Evolutionary conservation across 2,329 filamentous ascomycete genomes (phyloP).

Genomic region (Tolypocladium tropicale): DNA sequence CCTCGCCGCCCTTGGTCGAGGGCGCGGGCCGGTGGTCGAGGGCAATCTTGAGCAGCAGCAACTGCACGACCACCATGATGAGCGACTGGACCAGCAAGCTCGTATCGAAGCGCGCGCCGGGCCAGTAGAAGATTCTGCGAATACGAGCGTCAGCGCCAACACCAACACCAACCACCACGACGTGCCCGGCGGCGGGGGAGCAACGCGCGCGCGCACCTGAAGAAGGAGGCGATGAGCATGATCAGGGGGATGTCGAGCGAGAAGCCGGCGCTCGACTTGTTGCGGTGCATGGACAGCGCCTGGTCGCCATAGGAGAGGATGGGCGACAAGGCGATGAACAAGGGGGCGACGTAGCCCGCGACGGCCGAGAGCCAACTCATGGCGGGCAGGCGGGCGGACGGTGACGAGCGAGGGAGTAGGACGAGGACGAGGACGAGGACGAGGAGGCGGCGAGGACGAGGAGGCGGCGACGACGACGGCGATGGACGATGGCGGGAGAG

Average conservation of each 20-base stretch:
- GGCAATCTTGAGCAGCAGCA: conserved; percentile 55
- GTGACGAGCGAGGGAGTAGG: not conserved
- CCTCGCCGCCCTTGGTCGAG: conserved; percentile 49
- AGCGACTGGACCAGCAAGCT: conserved; percentile 55
- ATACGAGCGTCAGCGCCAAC: conserved; percentile 11
- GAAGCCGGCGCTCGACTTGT: conserved; percentile 56
- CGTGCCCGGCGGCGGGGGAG: too few species aligned
- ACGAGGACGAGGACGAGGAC: not conserved
- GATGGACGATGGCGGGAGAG: too few species aligned
- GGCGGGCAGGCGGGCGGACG: conserved; percentile 11
- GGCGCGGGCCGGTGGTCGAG: conserved; percentile 55
- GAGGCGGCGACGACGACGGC: not conserved
- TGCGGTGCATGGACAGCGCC: conserved; percentile 53
- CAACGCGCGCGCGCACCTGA: conserved; percentile 44
- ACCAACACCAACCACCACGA: too few species aligned
- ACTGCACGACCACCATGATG: conserved; percentile 55
- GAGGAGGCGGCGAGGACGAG: not conserved
- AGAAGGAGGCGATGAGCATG: conserved; percentile 58
- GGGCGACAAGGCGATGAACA: conserved; percentile 54
- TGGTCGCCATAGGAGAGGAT: conserved; percentile 57
- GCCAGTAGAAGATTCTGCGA: conserved; percentile 58
- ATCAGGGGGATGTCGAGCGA: conserved; percentile 63
- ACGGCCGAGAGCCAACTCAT: conserved; percentile 34
- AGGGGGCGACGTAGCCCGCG: conserved; percentile 47
- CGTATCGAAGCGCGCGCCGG: conserved; percentile 53